Percentiles rank a stretch among this genome's conserved stretches.
These are phyloP conservation scores for Leavenworthia alabamica DNA, from an alignment of 345 rosid species.

Conservation along the genomic window DNA sequence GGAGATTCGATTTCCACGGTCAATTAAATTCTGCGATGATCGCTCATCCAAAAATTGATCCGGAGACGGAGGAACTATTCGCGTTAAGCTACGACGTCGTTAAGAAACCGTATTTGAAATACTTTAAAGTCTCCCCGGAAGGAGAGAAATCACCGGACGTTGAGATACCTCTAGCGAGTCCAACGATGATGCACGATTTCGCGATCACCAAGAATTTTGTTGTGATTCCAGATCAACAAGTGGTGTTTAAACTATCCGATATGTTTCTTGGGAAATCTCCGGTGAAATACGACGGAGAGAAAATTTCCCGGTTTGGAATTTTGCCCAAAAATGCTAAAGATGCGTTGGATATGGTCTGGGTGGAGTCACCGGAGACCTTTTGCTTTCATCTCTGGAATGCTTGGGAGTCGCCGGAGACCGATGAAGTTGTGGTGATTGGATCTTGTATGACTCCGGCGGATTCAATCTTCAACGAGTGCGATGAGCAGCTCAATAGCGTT, in stretches of 20 bases:
- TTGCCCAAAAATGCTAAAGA: conserved; percentile 47
- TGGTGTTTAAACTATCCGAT: conserved; percentile 77
- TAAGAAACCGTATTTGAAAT: conserved; percentile 71
- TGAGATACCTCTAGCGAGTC: conserved; percentile 55
- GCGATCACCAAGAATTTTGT: conserved; percentile 79
- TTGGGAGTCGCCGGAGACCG: conserved; percentile 81
- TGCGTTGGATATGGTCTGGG: conserved; percentile 61
- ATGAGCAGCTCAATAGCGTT: conserved; percentile 67
- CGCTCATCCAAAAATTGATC: conserved; percentile 90
- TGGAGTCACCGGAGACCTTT: conserved; percentile 73
- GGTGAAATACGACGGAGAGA: conserved; percentile 68
- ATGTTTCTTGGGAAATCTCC: conserved; percentile 90
- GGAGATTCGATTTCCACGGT: conserved; percentile 56
- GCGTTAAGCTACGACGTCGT: conserved; percentile 82
- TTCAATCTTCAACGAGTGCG: conserved; percentile 89
- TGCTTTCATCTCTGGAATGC: conserved; percentile 97
- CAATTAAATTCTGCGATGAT: conserved; percentile 72
- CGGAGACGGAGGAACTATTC: conserved; percentile 57
- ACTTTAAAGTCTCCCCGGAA: conserved; percentile 56
- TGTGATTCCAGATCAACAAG: conserved; percentile 90
- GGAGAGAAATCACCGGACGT: conserved; percentile 75
- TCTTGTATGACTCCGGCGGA: conserved; percentile 99
- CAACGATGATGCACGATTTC: conserved; percentile 96
- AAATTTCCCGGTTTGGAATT: conserved; percentile 69
- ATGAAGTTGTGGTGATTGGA: conserved; percentile 85